Evolutionary conservation across 1,284 basidiomycete genomes (phyloP), one percentile per base, ranked within the genome.

Genomic region (Leucoagaricus sp.): DNA sequence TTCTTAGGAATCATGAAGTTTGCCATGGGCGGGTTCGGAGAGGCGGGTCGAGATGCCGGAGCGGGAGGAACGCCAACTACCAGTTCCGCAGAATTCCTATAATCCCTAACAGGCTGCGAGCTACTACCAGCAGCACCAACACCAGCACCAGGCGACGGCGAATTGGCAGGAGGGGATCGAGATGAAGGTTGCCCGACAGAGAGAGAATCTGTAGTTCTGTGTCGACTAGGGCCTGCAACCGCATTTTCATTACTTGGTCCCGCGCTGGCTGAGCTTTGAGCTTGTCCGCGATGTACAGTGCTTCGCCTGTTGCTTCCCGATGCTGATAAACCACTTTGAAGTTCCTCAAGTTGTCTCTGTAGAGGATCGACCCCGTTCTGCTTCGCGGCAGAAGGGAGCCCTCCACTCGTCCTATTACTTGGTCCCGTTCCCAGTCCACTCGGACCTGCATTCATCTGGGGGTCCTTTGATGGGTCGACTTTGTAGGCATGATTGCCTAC

Each of bases 11-110:
- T 71, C 85, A 93, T 94, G 69, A 95, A 85, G 1, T 82, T 88
- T 1, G 91, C 84, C 13, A 76, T 85, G 6, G 87, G 87, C 4
- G 82, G 73, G 59, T 81, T 82, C 0, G 93, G 93, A 1, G 93
- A 93, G 1, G 83, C 64, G 0, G 94, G 84, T 33, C 93, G 85
- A 10, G 90, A 90, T 0, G 75, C 23, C 2, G 42, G 68, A 6
- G 78, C 69, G 4, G 92, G 90, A 63, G 89, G 86, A 0, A 76
- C 70, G 13, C 93, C 93, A 15, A 94, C 90, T 19, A 95, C 81
- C 34, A 84, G 65, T 55, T 93, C 87, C 0, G 89, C 93, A 63
- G 80, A 83, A 45, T 79, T 84, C 52, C 84, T 79, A 61, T 87
- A 89, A 66, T 88, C 84, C 17, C 73, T 70, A 51, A 49, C 58